phyloP scores from a whole-genome alignment of 257 asterid species.

The Lycium ferocissimum region DNA sequence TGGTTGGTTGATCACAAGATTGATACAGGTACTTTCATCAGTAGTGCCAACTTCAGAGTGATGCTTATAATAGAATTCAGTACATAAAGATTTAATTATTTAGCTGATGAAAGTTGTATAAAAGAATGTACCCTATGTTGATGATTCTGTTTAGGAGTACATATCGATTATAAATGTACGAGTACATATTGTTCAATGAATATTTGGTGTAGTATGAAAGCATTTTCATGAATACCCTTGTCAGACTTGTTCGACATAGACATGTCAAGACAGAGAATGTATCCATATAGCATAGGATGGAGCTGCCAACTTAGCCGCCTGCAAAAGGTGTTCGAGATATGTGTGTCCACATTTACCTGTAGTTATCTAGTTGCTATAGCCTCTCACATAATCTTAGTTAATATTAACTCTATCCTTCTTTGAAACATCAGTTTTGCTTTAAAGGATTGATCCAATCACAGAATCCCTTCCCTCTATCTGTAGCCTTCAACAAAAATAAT shows the following conservation, averaged over 20 bases:
- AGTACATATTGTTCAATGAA: neutral
- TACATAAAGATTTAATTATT: neutral
- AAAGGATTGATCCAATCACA: conserved; percentile 17
- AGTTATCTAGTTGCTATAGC: conserved; percentile 15
- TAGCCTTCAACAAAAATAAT: neutral
- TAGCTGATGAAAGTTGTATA: conserved; percentile 23
- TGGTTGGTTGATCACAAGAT: conserved; percentile 54
- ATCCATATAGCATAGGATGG: conserved; percentile 14
- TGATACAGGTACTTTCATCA: conserved; percentile 44
- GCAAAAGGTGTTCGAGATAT: conserved; percentile 5
- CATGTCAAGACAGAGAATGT: conserved; percentile 14
- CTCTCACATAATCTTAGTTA: conserved; percentile 18
- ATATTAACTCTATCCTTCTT: conserved; percentile 8
- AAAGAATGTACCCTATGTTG: neutral
- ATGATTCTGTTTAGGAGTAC: neutral
- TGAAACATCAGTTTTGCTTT: conserved; percentile 26
- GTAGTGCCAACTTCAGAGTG: neutral
- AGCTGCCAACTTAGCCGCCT: conserved; percentile 13
- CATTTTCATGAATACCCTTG: conserved; percentile 4
- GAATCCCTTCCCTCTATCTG: neutral
- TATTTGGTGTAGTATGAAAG: conserved; percentile 22
- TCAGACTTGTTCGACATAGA: neutral
- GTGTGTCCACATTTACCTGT: neutral
- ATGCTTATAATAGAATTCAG: conserved; percentile 3
- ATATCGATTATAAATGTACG: neutral